phyloP scores from a whole-genome alignment of 1,139 yeast species.

The Candida smagusa region DNA sequence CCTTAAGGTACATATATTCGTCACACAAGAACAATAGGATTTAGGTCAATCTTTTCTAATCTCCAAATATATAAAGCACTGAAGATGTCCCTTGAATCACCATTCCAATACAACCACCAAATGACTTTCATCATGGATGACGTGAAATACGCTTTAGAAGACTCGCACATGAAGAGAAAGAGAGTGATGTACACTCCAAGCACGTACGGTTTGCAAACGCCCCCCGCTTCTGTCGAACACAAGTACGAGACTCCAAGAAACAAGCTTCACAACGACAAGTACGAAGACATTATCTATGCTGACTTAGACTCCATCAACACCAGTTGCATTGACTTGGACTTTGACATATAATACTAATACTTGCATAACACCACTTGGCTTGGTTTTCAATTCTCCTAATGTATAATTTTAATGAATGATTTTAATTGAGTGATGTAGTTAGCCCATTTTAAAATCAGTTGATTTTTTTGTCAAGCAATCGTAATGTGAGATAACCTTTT shows the following conservation, averaged over 20 bases:
- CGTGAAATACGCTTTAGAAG: constrained; percentile 3
- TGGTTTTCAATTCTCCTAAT: background rate
- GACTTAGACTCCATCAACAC: constrained; percentile 4
- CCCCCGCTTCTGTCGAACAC: constrained; percentile 1
- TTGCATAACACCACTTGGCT: background rate
- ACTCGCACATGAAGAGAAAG: constrained; percentile 3
- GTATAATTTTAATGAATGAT: too few species aligned
- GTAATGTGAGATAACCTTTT: too few species aligned
- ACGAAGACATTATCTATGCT: background rate
- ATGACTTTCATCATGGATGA: constrained; percentile 2
- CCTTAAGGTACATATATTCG: background rate
- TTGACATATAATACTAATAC: background rate
- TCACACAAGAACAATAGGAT: background rate
- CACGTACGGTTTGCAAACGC: constrained; percentile 1
- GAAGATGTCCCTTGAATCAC: constrained; percentile 4
- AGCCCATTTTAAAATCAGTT: too few species aligned
- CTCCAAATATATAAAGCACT: background rate
- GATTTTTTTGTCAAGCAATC: too few species aligned
- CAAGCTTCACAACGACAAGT: background rate
- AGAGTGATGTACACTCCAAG: background rate
- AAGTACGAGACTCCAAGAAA: constrained; percentile 4
- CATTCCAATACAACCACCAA: constrained; percentile 3
- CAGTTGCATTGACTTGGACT: constrained; percentile 2
- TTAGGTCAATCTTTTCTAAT: too few species aligned
- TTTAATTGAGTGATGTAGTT: too few species aligned